Conservation (phyloP, 2,329 filamentous ascomycete species). For the Alternaria sp. region DNA sequence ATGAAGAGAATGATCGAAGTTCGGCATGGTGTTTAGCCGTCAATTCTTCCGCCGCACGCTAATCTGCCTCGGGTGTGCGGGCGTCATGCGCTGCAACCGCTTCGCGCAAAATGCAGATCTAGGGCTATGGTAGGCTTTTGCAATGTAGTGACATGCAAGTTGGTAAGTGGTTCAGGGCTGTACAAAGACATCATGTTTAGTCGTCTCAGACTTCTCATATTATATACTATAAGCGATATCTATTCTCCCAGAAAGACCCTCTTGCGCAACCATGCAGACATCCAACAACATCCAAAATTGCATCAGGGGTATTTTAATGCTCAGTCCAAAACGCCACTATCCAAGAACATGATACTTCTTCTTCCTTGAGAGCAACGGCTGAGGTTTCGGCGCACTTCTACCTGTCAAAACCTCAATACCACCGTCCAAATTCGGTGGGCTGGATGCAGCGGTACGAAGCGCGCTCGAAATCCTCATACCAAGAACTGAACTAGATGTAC, state of each 20-base stretch:
- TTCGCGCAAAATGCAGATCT: constrained; percentile 9
- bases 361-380: constrained; percentile 12
- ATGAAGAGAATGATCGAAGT: constrained; percentile 22
- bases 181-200: neutral
- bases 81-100: constrained; percentile 20
- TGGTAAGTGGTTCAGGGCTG: neutral
- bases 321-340: constrained; percentile 15
- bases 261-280: neutral
- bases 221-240: neutral
- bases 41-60: constrained; percentile 42
- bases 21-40: constrained; percentile 42
- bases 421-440: neutral
- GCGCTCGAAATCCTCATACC: constrained; percentile 3
- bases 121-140: neutral
- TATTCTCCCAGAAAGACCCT: neutral
- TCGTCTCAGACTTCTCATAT: too few species aligned
- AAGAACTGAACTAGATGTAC: constrained; percentile 3
- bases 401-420: constrained; percentile 5
- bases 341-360: constrained; percentile 18
- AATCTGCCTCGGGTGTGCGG: constrained; percentile 35
- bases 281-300: neutral
- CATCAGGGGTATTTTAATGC: constrained; percentile 8
- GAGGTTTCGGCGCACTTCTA: constrained; percentile 1
- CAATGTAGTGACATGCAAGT: neutral
- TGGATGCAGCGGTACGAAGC: neutral